Percentiles rank a stretch among this genome's conserved stretches.
Conservation (phyloP, 371 early-diverging fungal genomes). For the Rhizopus microsporus region DNA sequence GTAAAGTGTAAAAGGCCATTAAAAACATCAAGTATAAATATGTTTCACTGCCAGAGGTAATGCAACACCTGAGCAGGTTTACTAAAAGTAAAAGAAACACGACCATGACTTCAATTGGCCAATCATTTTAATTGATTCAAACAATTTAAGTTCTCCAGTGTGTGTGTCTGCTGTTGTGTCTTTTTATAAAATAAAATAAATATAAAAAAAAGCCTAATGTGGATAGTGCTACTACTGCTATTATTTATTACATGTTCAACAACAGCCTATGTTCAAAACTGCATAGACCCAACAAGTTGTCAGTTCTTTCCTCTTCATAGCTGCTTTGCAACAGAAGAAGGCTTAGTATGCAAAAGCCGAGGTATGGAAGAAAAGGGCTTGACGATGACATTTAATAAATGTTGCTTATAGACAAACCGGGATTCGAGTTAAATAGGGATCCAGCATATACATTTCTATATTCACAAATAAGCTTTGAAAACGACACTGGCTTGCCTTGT, state of each 20-base stretch:
- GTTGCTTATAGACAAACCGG: slow-evolving; percentile 17
- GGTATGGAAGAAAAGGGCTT: slow-evolving; percentile 22
- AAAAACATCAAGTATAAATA: too few relatives aligned
- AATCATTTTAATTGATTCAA: too few relatives aligned
- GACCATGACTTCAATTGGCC: too few relatives aligned
- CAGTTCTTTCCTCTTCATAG: slow-evolving; percentile 45
- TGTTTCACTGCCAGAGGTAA: too few relatives aligned
- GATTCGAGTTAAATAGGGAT: slow-evolving; percentile 44
- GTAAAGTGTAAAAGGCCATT: too few relatives aligned
- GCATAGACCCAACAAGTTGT: slow-evolving; percentile 45
- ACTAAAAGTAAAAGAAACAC: too few relatives aligned
- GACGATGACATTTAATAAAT: not conserved
- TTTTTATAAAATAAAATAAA: too few relatives aligned
- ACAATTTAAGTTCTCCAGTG: too few relatives aligned
- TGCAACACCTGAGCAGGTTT: too few relatives aligned
- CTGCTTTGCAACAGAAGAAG: slow-evolving; percentile 45
- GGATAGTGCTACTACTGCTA: slow-evolving; percentile 1
- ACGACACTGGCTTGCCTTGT: slow-evolving; percentile 49
- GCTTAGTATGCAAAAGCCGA: slow-evolving; percentile 42
- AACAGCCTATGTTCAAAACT: slow-evolving; percentile 29
- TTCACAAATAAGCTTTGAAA: slow-evolving; percentile 21
- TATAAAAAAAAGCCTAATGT: too few relatives aligned
- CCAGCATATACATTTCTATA: slow-evolving; percentile 38
- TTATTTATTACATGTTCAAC: slow-evolving; percentile 1
- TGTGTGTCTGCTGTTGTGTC: too few relatives aligned